Base-by-base conservation (phyloP, 2,329 filamentous ascomycete species). In the Dissoconium aciculare region DNA sequence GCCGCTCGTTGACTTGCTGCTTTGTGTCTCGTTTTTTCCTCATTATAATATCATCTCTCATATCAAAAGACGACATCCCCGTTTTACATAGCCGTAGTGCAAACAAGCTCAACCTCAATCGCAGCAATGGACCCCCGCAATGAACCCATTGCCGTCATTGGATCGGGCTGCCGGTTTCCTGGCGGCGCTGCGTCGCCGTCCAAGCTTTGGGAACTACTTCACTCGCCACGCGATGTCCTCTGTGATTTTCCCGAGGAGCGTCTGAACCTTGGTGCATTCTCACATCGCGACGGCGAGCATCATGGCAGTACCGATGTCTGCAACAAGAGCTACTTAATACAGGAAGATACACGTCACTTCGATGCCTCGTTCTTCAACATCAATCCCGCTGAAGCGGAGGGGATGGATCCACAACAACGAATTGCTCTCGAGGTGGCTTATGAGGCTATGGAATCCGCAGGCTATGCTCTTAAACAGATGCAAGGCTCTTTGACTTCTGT, bases 381-480 rank as follows among this genome's bases (percentile, higher is more conserved):
- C 13, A 28, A 21, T 3, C 21, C 17, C 11, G 13, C 23, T 4
- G 43, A 47, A 27, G 43, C 38, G 4, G 26, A 23, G 6, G 29
- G 30, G n/a, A 36, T 44, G 24, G 44, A 45, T 31, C 44, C 44
- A 2, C 39, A 45, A 26, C 41, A 45, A 12, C 30, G 44, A 5
- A 21, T 41, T 4, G 11, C 40, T 2, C 30, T 47, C 2, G 41
- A 45, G 25, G 19, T 28, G 11, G 27, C 35, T 6, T 46, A 29
- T 16, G 43, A 45, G 13, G 36, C 36, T 12, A 17, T 41, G 5
- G 36, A 39, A 14, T 35, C 39, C 23, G 34, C 34, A 4, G 38
- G 38, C 9, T 29, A 32, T 4, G n/a, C 21, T 5, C 23, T 39
- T 9, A 17, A 25, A 11, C 28, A 16, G 5, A 15, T 39, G 5